A percentile compares a stretch with the other conserved stretches of the same genome.
phyloP scores from a whole-genome alignment of 2,329 filamentous ascomycete genomes.

The Cercospora nicotianae region DNA sequence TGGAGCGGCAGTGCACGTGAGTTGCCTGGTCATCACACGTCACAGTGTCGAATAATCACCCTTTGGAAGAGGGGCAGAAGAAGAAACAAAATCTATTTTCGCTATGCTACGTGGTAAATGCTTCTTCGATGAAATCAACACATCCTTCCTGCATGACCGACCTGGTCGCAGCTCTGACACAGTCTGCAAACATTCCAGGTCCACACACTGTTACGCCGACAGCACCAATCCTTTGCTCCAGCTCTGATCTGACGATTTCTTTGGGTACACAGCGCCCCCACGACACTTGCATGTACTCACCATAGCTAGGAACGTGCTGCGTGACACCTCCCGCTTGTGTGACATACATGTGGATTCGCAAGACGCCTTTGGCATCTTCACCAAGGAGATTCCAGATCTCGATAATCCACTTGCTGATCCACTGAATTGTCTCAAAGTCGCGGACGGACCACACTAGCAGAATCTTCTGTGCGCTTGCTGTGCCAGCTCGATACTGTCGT shows the following conservation, averaged over 20 bases:
- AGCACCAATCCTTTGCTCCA: not conserved
- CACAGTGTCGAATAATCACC: not conserved
- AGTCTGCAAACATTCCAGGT: conserved; percentile 62
- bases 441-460: not conserved
- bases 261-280: not conserved
- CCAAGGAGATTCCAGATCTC: not conserved
- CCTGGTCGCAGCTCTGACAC: conserved; percentile 57
- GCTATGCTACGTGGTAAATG: conserved; percentile 50
- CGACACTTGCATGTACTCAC: not conserved
- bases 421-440: not conserved
- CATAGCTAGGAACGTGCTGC: not conserved
- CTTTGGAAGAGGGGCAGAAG: not conserved
- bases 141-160: conserved; percentile 53
- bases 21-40: not conserved
- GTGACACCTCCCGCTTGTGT: not conserved
- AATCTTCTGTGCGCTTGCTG: not conserved
- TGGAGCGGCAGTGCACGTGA: not conserved
- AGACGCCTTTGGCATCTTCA: not conserved
- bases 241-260: not conserved
- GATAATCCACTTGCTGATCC: not conserved
- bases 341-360: not conserved
- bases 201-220: conserved; percentile 50
- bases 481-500: not conserved
- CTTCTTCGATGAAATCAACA: conserved; percentile 65
- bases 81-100: not conserved